Conservation (phyloP, 2,329 filamentous ascomycete species). For the Trichoderma simmonsii region DNA sequence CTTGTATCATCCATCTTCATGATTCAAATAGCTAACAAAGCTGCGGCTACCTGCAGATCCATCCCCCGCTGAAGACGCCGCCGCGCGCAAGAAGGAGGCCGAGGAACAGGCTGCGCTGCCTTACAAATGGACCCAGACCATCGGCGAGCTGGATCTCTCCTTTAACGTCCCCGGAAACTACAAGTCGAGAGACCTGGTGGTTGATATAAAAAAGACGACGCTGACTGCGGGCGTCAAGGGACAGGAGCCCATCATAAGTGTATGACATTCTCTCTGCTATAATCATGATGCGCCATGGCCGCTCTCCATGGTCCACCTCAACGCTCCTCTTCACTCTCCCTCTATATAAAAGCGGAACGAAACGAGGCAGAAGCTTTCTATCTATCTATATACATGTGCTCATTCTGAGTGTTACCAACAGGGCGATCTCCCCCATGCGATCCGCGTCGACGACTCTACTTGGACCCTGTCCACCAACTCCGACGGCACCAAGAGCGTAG, state of each 20-base stretch:
- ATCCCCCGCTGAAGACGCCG: constrained; percentile 55
- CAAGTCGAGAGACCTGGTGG: constrained; percentile 78
- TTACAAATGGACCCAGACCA: constrained; percentile 97
- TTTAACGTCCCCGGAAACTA: constrained; percentile 76
- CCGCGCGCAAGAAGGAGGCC: constrained; percentile 66
- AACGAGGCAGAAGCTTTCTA: neutral
- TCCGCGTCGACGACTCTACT: constrained; percentile 82
- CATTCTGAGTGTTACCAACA: constrained; percentile 35
- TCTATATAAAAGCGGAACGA: neutral
- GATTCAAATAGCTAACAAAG: constrained; percentile 11
- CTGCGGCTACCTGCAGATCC: constrained; percentile 39
- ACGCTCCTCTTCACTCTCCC: neutral
- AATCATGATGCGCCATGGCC: neutral
- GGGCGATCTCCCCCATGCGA: constrained; percentile 79
- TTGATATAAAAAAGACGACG: constrained; percentile 76
- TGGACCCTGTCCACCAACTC: constrained; percentile 80
- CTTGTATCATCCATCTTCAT: neutral
- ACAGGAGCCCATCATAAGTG: constrained; percentile 77
- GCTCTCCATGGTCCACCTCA: neutral
- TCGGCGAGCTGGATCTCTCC: constrained; percentile 79
- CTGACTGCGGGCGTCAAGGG: constrained; percentile 84
- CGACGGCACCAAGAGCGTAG: constrained; percentile 65
- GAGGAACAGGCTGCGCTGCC: constrained; percentile 88
- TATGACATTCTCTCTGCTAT: constrained; percentile 39
- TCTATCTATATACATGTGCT: neutral